Conservation (phyloP, 441 rosid species). For the Kokia cookei region DNA sequence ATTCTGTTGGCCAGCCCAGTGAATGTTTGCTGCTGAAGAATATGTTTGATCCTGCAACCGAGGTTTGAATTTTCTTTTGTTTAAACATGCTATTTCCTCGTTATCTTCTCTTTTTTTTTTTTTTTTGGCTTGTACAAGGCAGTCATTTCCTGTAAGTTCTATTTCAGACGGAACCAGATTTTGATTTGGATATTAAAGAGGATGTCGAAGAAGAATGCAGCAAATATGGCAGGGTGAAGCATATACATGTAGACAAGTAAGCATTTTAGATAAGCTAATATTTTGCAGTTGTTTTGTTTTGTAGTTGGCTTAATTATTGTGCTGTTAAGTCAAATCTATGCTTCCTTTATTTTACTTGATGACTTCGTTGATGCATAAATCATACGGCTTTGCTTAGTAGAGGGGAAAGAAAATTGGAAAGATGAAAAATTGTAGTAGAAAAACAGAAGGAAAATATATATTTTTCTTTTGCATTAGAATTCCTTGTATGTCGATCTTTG, state of each 20-base stretch:
- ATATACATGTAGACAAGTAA: constrained; percentile 79
- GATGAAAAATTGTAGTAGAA: no score
- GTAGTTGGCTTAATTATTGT: neutral
- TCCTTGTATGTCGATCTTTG: neutral
- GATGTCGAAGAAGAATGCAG: constrained; percentile 83
- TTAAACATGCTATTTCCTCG: neutral
- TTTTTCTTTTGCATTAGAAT: neutral
- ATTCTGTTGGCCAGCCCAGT: constrained; percentile 68
- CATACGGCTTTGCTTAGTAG: no score
- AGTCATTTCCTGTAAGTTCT: constrained; percentile 9
- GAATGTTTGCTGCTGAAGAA: constrained; percentile 83
- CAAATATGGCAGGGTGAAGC: constrained; percentile 67
- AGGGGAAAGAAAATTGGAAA: no score
- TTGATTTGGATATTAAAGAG: constrained; percentile 70
- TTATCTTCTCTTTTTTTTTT: neutral
- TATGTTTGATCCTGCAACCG: constrained; percentile 89
- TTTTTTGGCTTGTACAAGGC: neutral
- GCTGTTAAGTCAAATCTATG: neutral
- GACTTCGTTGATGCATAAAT: neutral
- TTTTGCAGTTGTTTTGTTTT: neutral
- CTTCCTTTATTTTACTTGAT: neutral
- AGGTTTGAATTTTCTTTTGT: constrained; percentile 37
- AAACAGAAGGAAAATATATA: no score
- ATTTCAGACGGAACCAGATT: constrained; percentile 76
- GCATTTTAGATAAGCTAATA: constrained; percentile 12